Evolutionary conservation across 805 yeast species (phyloP), one percentile per base, ranked within the genome.

Genomic region (Saccharomyces cerevisiae): DNA sequence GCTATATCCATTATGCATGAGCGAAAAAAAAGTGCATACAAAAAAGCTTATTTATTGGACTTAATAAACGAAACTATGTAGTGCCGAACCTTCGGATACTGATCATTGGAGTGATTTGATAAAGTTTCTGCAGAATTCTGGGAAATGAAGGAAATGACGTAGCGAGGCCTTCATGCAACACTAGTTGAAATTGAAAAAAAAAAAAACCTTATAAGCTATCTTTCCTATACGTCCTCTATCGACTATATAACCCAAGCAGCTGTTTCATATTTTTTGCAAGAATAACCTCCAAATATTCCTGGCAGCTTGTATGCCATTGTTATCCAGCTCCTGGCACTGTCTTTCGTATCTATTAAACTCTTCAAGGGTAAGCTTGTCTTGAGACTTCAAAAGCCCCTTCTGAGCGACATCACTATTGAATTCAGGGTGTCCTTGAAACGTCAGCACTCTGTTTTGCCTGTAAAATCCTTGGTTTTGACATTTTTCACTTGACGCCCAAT

Each of bases 371-470:
- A 28, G 14, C 17, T 46, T 46, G 29, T 28, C 48, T 11, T 24
- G 52, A 13, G 50, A 50, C 30, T 29, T 29, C 17, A 53, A 21
- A 21, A 51, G 41, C 2, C 64, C 61, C 32, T 54, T 53, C 26
- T 47, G 46, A 2, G 69, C 65, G 22, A 65, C 64, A 2, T 68
- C 74, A 0, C 72, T 71, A 27, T 71, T 64, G 63, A 87, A 90
- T 66, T 90, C 97, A 0, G 97, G 97, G 63, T 90, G 97, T 0
- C 96, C 96, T 69, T 90, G 97, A 60, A 89, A 79, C 0, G 94
- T 80, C 24, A 90, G 69, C 6, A 86, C 52, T 47, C 76, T 74
- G 24, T 74, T 64, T 0, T 76, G 74, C 46, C 79, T 78, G 53
- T 78, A 79, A 29, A 87, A 70, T 0, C 96, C 95, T 70, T 90